Evolutionary conservation across 2,329 filamentous ascomycete species (phyloP), one percentile per base, ranked within the genome.

Genomic region (Trichophyton equinum): DNA sequence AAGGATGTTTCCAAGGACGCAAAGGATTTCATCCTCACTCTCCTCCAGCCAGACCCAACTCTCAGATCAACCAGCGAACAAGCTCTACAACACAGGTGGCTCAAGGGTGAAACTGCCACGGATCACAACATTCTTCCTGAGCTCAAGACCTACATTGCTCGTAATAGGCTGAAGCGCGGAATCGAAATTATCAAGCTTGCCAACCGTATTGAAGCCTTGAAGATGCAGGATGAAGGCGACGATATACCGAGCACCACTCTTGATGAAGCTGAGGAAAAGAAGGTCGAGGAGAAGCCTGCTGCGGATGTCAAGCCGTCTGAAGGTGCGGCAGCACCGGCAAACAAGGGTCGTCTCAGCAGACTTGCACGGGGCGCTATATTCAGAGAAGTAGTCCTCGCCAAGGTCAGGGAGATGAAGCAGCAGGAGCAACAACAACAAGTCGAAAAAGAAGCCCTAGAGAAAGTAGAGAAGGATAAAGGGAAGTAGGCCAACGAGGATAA

Each of bases 101-200:
- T 97, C 69, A 94, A 85, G 71, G 92, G 92, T 74, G 82, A 94
- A 78, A 94, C 84, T 64, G 94, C 94, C 64, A 90, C 88, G 64
- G 91, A 97, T 75, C 91, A 96, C 83, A 91, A 99, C 81, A 83
- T 99, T 82, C 78, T 99, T 74, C 94, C 94, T 67, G 94, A 99
- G 78, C 95, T 99, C 80, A 89, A 88, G 76, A 87, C 91, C 59
- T 95, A 94, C 79, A 90, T 95, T 75, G 87, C 91, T 65, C 91
- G 91, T 75, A 89, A 90, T 61, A 90, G 91, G 64, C 87, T 99
- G 67, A 88, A 88, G 74, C 88, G 92, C 65, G 92, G 91, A 69
- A 95, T 99, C 77, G 90, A 97, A 76, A 86, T 96, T 70, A 88
- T 97, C 79, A 96, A 95, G 77, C 84, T 99, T 60, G 85, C 90